These are phyloP conservation scores for Aspergillus costaricaensis DNA, from an alignment of 2,329 filamentous ascomycete species.

Conservation along the genomic window DNA sequence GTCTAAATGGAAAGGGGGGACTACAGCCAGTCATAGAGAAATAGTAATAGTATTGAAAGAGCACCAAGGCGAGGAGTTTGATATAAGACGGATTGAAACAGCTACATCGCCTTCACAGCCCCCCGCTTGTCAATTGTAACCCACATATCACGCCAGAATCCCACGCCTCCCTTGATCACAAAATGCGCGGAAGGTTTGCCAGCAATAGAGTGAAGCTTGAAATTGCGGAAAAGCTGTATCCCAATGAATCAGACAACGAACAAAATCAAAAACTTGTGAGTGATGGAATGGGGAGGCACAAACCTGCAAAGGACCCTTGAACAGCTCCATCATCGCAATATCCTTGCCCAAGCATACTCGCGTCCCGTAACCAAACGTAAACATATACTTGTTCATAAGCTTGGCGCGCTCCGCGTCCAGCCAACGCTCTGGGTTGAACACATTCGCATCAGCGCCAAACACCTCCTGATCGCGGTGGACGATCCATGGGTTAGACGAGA, in stretches of 20 bases:
- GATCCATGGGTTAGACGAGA: constrained; percentile 52
- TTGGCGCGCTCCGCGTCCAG: constrained; percentile 41
- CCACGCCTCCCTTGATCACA: constrained; percentile 36
- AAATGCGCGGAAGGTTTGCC: constrained; percentile 32
- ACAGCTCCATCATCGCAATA: constrained; percentile 57
- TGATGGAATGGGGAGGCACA: neutral
- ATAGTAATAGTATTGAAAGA: too few species aligned
- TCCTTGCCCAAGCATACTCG: constrained; percentile 53
- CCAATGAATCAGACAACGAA: too few species aligned
- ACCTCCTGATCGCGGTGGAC: constrained; percentile 49
- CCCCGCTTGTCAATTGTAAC: constrained; percentile 32
- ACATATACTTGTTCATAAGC: constrained; percentile 50
- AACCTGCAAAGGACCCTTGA: constrained; percentile 46
- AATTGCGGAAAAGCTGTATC: constrained; percentile 35
- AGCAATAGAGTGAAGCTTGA: constrained; percentile 23
- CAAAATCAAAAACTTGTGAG: neutral
- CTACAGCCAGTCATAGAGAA: too few species aligned
- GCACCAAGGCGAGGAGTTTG: too few species aligned
- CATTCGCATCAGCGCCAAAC: constrained; percentile 44
- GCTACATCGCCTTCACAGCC: constrained; percentile 15
- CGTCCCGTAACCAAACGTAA: constrained; percentile 55
- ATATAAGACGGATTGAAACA: too few species aligned
- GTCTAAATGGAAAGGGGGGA: too few species aligned
- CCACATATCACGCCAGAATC: constrained; percentile 38
- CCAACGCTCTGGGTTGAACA: constrained; percentile 48